Evolutionary conservation across 805 yeast genomes (phyloP).

Genomic region (Metschnikowia vanudenii): DNA sequence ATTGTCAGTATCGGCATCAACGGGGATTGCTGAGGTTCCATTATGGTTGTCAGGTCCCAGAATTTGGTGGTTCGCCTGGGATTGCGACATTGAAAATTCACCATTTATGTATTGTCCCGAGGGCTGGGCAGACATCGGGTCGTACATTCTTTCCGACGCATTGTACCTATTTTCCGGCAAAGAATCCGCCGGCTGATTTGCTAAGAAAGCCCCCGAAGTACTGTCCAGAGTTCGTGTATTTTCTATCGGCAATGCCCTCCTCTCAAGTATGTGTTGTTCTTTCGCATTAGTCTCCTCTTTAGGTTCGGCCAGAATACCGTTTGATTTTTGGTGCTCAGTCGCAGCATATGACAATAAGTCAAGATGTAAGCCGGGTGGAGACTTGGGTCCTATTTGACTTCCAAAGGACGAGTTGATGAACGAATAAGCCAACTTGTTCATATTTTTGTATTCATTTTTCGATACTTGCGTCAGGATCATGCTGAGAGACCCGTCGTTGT

Average conservation of each 20-base stretch:
- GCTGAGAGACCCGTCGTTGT: slow-evolving; percentile 22
- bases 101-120: background rate
- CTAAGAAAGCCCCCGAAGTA: background rate
- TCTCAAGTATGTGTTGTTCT: background rate
- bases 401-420: slow-evolving; percentile 4
- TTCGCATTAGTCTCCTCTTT: background rate
- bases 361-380: slow-evolving; percentile 13
- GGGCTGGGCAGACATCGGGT: background rate
- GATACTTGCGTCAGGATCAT: slow-evolving; percentile 3
- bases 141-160: background rate
- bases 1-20: background rate
- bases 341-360: slow-evolving; percentile 22
- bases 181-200: background rate
- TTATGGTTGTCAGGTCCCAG: background rate
- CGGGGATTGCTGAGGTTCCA: background rate
- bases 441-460: slow-evolving; percentile 21
- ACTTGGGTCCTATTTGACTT: slow-evolving; percentile 2
- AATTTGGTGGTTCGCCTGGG: background rate
- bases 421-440: slow-evolving; percentile 19
- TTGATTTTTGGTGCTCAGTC: slow-evolving; percentile 14
- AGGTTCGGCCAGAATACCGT: slow-evolving; percentile 1
- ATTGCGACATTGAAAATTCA: background rate
- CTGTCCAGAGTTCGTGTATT: background rate
- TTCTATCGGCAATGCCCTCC: background rate
- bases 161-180: background rate